phyloP scores from a whole-genome alignment of 1,284 basidiomycete genomes.

The Takashimella koratensis region DNA sequence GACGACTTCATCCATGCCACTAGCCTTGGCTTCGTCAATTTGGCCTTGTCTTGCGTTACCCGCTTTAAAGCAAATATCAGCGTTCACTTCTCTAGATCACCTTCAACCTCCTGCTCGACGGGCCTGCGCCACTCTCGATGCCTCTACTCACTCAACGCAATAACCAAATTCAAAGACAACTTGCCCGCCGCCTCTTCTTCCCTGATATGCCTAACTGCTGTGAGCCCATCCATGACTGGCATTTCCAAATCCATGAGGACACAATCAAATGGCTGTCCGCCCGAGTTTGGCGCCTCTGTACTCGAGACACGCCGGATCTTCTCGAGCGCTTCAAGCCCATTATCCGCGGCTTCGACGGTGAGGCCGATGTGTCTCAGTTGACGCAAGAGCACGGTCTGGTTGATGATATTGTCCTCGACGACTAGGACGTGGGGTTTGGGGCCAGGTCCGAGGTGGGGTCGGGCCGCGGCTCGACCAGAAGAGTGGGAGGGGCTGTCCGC shows the following conservation, averaged over 20 bases:
- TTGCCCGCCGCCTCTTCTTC: slow-evolving; percentile 10
- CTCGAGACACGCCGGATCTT: slow-evolving; percentile 32
- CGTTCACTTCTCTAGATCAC: no score
- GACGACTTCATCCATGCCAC: slow-evolving; percentile 30
- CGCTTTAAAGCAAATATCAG: no score
- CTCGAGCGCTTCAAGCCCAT: slow-evolving; percentile 50
- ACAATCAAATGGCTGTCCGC: slow-evolving; percentile 30
- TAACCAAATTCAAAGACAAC: slow-evolving; percentile 1
- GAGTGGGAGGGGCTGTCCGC: no score
- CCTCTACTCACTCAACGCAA: slow-evolving; percentile 16
- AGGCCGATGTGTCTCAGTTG: slow-evolving; percentile 17
- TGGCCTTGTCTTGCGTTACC: slow-evolving; percentile 21
- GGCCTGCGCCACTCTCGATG: no score
- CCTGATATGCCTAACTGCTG: slow-evolving; percentile 10
- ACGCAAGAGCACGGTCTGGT: slow-evolving; percentile 28
- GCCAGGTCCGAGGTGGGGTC: background rate
- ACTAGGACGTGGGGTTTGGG: slow-evolving; percentile 20
- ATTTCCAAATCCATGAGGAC: slow-evolving; percentile 48
- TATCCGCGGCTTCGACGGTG: slow-evolving; percentile 36
- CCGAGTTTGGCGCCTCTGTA: slow-evolving; percentile 9
- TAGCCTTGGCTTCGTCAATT: slow-evolving; percentile 5
- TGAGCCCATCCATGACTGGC: slow-evolving; percentile 33
- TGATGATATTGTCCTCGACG: slow-evolving; percentile 44
- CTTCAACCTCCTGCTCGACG: no score
- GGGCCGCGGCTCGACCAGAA: no score